Evolutionary conservation across 768 basidiomycete species (phyloP), one percentile per base, ranked within the genome.

Genomic region (Suillus americanus): DNA sequence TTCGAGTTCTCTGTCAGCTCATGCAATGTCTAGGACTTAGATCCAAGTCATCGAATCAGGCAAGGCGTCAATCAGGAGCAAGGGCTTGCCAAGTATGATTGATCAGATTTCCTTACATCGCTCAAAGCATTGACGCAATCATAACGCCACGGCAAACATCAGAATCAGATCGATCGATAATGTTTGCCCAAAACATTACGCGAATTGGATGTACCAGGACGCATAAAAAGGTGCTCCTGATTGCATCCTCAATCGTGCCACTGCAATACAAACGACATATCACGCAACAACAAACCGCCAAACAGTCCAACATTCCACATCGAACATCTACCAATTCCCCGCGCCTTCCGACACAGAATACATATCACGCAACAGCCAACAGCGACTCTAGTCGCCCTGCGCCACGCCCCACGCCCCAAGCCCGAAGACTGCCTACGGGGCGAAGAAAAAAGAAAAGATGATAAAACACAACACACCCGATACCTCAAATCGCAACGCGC

Each of bases 401-500:
- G 77, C 64, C 79, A 82, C 65, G 73, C 88, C 40, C 64, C 79
- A 82, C 65, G 73, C 88, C 40, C 85, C 85, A 18, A 86, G 88
- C 2, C 88, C 87, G 12, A 71, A 68, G 23, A 38, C 76, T 8
- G 79, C 77, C 33, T 87, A 85, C 35, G 87, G 87, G 88, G 87
- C 1, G 82, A 87, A 67, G 87, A 88, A 68, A 85, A n/a, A n/a
- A n/a, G n/a, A n/a, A n/a, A n/a, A n/a, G n/a, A n/a, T n/a, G n/a
- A n/a, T n/a, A n/a, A n/a, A n/a, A n/a, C n/a, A n/a, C n/a, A n/a
- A n/a, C n/a, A n/a, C n/a, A n/a, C n/a, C n/a, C n/a, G n/a, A n/a
- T n/a, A n/a, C n/a, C n/a, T n/a, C n/a, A n/a, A n/a, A n/a, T n/a
- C n/a, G n/a, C n/a, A n/a, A n/a, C n/a, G n/a, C n/a, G n/a, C n/a